phyloP scores from a whole-genome alignment of 108 stramenopile genomes.

The Cylindrotheca closterium region DNA sequence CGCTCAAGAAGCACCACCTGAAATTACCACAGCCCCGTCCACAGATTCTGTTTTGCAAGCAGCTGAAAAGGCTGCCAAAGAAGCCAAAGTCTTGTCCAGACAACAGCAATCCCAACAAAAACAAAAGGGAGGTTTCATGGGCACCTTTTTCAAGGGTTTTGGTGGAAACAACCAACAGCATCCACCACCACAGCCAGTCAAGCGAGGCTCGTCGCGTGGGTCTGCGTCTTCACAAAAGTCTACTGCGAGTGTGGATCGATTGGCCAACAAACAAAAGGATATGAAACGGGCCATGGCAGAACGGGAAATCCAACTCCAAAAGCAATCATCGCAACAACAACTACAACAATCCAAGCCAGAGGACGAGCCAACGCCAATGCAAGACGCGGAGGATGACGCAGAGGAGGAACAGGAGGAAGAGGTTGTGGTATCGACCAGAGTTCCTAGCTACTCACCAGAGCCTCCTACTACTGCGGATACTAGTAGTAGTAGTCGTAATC shows the following conservation, averaged over 20 bases:
- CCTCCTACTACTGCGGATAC: constrained; percentile 1
- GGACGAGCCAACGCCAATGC: neutral
- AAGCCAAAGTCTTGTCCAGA: constrained; percentile 29
- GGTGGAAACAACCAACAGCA: neutral
- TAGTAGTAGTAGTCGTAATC: neutral
- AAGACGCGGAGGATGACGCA: constrained; percentile 2
- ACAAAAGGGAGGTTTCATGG: constrained; percentile 32
- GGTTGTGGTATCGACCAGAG: constrained; percentile 15
- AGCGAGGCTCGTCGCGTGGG: neutral
- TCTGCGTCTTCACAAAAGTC: constrained; percentile 12
- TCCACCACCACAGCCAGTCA: neutral
- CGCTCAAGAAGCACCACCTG: constrained; percentile 2
- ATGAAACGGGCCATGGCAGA: constrained; percentile 36
- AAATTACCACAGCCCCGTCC: neutral
- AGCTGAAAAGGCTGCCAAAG: constrained; percentile 32
- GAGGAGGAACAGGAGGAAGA: constrained; percentile 21
- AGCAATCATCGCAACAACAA: neutral
- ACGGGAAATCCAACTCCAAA: constrained; percentile 21
- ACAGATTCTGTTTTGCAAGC: constrained; percentile 13
- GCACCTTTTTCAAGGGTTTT: constrained; percentile 43
- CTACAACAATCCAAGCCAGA: constrained; percentile 18
- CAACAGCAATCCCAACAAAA: constrained; percentile 7
- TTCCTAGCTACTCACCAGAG: constrained; percentile 6
- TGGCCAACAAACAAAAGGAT: constrained; percentile 30
- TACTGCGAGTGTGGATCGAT: constrained; percentile 17